These are phyloP conservation scores for Phascolomyces articulosus DNA, from an alignment of 371 early-diverging fungal genomes.

Conservation along the genomic window DNA sequence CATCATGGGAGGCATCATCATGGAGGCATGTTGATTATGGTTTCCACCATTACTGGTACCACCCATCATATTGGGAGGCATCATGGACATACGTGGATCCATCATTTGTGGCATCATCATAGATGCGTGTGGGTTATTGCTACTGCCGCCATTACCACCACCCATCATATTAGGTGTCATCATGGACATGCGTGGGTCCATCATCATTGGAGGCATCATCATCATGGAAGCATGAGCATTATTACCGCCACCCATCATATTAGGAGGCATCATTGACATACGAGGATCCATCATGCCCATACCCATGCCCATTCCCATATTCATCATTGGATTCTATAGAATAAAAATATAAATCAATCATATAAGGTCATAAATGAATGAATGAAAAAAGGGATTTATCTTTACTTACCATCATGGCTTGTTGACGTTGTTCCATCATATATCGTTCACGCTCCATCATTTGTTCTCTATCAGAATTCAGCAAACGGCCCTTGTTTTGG, in stretches of 20 bases:
- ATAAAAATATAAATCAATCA: not conserved
- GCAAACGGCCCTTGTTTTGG: constrained; percentile 13
- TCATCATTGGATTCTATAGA: constrained; percentile 22
- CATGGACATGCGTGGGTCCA: constrained; percentile 40
- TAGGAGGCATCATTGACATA: constrained; percentile 28
- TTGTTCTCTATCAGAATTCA: constrained; percentile 28
- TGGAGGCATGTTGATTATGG: constrained; percentile 13
- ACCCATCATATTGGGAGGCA: constrained; percentile 17
- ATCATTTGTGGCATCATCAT: constrained; percentile 24
- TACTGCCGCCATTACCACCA: not conserved
- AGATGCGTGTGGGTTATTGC: constrained; percentile 9
- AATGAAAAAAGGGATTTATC: no score
- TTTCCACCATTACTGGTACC: not conserved
- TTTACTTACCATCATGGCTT: constrained; percentile 18
- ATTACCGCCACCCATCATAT: constrained; percentile 17
- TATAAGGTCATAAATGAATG: not conserved
- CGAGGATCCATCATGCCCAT: constrained; percentile 34
- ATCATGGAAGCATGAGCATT: constrained; percentile 25
- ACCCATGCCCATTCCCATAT: constrained; percentile 6
- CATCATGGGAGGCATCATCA: constrained; percentile 39
- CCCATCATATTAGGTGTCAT: constrained; percentile 27
- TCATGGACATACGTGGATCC: constrained; percentile 42
- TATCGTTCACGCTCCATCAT: constrained; percentile 41
- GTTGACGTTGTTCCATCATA: constrained; percentile 15
- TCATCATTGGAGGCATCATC: constrained; percentile 27